Evolutionary conservation across 1,139 yeast species (phyloP), one percentile per base, ranked within the genome.

Genomic region (Lodderomyces beijingensis): DNA sequence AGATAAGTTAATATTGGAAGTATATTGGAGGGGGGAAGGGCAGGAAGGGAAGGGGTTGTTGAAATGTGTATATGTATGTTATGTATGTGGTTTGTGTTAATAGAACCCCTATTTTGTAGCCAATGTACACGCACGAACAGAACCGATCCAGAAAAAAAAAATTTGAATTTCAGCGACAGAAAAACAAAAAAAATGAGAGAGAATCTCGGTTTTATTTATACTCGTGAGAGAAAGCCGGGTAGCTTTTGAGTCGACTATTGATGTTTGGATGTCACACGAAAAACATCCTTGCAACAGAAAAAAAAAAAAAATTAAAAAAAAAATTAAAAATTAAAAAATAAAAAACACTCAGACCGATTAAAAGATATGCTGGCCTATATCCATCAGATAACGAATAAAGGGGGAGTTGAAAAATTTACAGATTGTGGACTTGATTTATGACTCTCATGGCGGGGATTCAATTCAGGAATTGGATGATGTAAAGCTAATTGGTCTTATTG

Each of bases 151-250:
- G n/a, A n/a, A n/a, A n/a, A n/a, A n/a, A n/a, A n/a, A n/a, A n/a
- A n/a, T n/a, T n/a, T n/a, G n/a, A n/a, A n/a, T n/a, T n/a, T n/a
- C 23, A 13, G 15, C 14, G 17, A 30, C 20, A 32, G 19, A 30
- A 30, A 19, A 19, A 19, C 18, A 16, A 5, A 37, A 39, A 26
- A 5, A 16, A 10, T 16, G 7, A 8, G 26, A 12, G 53, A 49
- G 44, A 43, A 27, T 31, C 41, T 32, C 35, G 38, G 46, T 37
- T 40, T 41, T 48, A 51, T 55, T 48, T 53, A 55, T 56, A 56
- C 51, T 50, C 39, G 39, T 47, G 38, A 32, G 28, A 28, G 16
- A 43, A 36, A 40, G 47, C 59, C 60, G 61, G 61, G 62, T 55
- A 55, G 55, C 43, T 30, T 41, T 26, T 25, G 16, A 25, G 22